Conservation (phyloP, 257 asterid species). For the Solanum rostratum region DNA sequence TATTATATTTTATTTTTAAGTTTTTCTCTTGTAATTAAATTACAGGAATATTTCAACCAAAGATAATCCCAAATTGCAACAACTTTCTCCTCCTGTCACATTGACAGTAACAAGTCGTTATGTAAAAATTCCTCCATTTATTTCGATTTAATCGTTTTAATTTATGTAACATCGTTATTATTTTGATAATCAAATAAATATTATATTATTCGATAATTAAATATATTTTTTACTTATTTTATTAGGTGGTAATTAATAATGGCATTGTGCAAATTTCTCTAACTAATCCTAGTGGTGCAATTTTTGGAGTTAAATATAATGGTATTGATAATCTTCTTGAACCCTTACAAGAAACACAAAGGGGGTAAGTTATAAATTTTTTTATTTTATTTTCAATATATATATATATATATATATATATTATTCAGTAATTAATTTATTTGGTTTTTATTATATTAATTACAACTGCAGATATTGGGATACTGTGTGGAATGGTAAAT, state of each 20-base stretch:
- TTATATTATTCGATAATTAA: too few species aligned
- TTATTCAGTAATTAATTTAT: background rate
- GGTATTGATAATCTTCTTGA: slow-evolving; percentile 7
- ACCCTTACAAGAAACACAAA: background rate
- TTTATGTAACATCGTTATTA: too few species aligned
- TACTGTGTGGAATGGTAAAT: slow-evolving; percentile 10
- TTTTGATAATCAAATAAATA: background rate
- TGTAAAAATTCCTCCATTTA: background rate
- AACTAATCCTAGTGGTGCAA: slow-evolving; percentile 7
- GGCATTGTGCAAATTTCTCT: slow-evolving; percentile 9
- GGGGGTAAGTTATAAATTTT: slow-evolving; percentile 7
- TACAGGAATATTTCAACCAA: background rate
- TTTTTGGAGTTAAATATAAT: slow-evolving; percentile 9
- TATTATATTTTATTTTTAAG: background rate
- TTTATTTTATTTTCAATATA: too few species aligned
- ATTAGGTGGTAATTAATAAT: slow-evolving; percentile 17
- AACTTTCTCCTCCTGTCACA: slow-evolving; percentile 15
- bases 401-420: too few species aligned
- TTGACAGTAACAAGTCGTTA: slow-evolving; percentile 5
- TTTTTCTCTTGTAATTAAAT: background rate
- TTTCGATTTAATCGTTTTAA: too few species aligned
- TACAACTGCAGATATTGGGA: slow-evolving; percentile 25
- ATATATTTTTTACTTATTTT: background rate
- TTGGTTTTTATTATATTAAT: background rate
- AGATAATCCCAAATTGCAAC: background rate